Evolutionary conservation across 208 protist genomes (phyloP).

Genomic region (Leishmania amazonensis): DNA sequence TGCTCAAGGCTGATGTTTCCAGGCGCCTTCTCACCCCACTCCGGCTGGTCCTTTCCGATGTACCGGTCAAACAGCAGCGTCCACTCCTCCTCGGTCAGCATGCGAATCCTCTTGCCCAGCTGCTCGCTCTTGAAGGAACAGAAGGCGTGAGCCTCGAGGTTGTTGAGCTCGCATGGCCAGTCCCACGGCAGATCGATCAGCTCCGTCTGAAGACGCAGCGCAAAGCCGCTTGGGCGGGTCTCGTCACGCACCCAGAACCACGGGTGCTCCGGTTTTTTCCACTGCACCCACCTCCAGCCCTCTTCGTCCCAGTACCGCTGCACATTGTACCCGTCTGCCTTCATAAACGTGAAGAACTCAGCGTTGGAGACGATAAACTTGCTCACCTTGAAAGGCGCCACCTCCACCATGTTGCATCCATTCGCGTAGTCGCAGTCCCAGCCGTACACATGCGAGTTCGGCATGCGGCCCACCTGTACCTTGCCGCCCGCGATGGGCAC

Average conservation of each 20-base stretch:
- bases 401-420: slow-evolving; percentile 69
- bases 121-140: slow-evolving; percentile 92
- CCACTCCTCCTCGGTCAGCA: slow-evolving; percentile 93
- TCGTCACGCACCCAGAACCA: slow-evolving; percentile 94
- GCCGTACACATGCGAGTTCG: slow-evolving; percentile 86
- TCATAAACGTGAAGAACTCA: slow-evolving; percentile 94
- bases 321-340: slow-evolving; percentile 90
- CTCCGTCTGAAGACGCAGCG: slow-evolving; percentile 90
- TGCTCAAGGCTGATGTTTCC: slow-evolving; percentile 90
- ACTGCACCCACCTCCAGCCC: slow-evolving; percentile 96
- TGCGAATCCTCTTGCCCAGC: slow-evolving; percentile 73
- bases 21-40: slow-evolving; percentile 68
- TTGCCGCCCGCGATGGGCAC: slow-evolving; percentile 69
- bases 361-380: slow-evolving; percentile 96
- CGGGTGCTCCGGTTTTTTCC: slow-evolving; percentile 89
- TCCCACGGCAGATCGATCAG: slow-evolving; percentile 94
- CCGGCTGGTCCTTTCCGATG: slow-evolving; percentile 74
- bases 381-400: slow-evolving; percentile 93
- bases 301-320: slow-evolving; percentile 95
- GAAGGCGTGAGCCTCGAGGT: slow-evolving; percentile 95
- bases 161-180: slow-evolving; percentile 96
- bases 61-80: slow-evolving; percentile 83
- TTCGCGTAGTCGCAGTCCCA: slow-evolving; percentile 97
- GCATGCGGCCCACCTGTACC: slow-evolving; percentile 75
- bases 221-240: slow-evolving; percentile 71